Evolutionary conservation across 1,139 yeast genomes (phyloP).

Genomic region (Kodamaea suecica): DNA sequence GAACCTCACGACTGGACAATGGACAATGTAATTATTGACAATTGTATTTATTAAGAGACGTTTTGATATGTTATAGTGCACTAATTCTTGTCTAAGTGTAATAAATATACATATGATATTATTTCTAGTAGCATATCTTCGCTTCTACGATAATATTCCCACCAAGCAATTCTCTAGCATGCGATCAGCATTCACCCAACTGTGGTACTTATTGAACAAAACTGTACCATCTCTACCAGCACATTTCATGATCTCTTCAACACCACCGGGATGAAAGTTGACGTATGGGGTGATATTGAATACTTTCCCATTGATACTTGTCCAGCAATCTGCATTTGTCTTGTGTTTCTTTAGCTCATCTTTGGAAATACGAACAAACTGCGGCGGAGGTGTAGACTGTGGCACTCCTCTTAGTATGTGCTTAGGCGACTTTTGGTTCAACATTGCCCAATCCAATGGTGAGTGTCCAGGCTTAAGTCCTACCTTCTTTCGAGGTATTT

Average conservation of each 20-base stretch:
- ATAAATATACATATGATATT: no score
- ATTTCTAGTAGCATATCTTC: no score
- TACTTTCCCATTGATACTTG: constrained; percentile 73
- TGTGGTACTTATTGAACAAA: constrained; percentile 76
- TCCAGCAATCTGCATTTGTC: constrained; percentile 74
- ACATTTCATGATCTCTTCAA: constrained; percentile 67
- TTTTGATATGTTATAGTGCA: constrained; percentile 10
- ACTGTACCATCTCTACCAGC: constrained; percentile 85
- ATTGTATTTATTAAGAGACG: neutral
- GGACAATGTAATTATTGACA: constrained; percentile 48
- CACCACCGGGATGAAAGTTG: constrained; percentile 92
- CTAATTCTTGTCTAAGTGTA: no score
- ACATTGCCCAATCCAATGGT: constrained; percentile 80
- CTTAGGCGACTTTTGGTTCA: constrained; percentile 38
- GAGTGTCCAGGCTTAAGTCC: constrained; percentile 75
- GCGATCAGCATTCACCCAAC: constrained; percentile 87
- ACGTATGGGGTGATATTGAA: constrained; percentile 82
- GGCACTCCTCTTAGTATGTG: constrained; percentile 39
- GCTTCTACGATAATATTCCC: constrained; percentile 45
- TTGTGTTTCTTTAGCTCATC: constrained; percentile 63
- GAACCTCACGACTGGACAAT: constrained; percentile 71
- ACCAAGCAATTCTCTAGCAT: constrained; percentile 75
- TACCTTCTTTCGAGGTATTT: constrained; percentile 48
- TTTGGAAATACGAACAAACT: constrained; percentile 49
- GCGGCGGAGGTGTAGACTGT: constrained; percentile 42